phyloP scores from a whole-genome alignment of 1,139 yeast genomes.

The Sugiyamaella novakii region DNA sequence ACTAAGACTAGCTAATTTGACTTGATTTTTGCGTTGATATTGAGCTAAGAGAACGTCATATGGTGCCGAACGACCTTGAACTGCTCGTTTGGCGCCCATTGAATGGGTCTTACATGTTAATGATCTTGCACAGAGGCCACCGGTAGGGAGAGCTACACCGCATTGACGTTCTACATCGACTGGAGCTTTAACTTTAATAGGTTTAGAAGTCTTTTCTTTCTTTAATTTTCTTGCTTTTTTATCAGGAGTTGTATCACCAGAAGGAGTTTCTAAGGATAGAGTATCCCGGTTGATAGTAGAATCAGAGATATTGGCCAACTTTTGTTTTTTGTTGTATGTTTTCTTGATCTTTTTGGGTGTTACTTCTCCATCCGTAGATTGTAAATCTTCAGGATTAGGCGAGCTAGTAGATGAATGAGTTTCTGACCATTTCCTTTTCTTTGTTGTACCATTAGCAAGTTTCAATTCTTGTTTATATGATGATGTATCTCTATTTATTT shows the following conservation, averaged over 20 bases:
- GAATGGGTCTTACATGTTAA: slow-evolving; percentile 96
- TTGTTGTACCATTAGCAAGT: slow-evolving; percentile 9
- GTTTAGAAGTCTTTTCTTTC: slow-evolving; percentile 47
- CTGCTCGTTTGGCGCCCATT: slow-evolving; percentile 96
- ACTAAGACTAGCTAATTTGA: slow-evolving; percentile 54
- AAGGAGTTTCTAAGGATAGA: neutral
- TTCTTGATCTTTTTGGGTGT: slow-evolving; percentile 13
- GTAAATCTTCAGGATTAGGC: slow-evolving; percentile 11
- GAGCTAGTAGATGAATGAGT: slow-evolving; percentile 17
- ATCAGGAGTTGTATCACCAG: slow-evolving; percentile 18
- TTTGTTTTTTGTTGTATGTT: slow-evolving; percentile 17
- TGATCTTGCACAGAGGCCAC: slow-evolving; percentile 93
- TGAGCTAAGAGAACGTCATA: slow-evolving; percentile 86
- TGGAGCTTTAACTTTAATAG: slow-evolving; percentile 81
- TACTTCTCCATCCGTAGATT: slow-evolving; percentile 5
- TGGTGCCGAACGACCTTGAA: slow-evolving; percentile 87
- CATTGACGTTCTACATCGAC: slow-evolving; percentile 96
- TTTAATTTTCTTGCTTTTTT: slow-evolving; percentile 26
- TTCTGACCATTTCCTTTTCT: slow-evolving; percentile 13
- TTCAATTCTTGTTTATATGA: neutral
- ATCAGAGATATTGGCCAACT: neutral
- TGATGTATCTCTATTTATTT: slow-evolving; percentile 3
- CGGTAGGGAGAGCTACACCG: slow-evolving; percentile 91
- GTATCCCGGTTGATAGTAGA: neutral
- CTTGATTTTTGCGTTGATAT: slow-evolving; percentile 90